These are phyloP conservation scores for Umbelopsis vinacea DNA, from an alignment of 192 early-diverging fungal genomes.

Conservation along the genomic window DNA sequence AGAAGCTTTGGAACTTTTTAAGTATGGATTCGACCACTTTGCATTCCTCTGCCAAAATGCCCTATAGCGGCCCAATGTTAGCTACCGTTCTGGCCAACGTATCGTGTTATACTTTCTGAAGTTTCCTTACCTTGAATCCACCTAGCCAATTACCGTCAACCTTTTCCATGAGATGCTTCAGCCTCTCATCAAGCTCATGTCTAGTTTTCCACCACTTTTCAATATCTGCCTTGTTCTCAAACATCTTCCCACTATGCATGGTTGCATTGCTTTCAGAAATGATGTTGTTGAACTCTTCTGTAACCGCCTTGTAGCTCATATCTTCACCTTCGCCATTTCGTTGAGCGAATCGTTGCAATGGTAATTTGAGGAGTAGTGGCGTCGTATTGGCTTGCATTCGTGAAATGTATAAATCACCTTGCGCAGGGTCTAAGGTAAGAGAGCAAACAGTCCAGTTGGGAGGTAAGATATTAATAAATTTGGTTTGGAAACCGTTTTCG, in stretches of 20 bases:
- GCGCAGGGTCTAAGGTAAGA: constrained; percentile 70
- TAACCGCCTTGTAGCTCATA: constrained; percentile 52
- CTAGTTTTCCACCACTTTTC: constrained; percentile 83
- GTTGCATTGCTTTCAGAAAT: constrained; percentile 73
- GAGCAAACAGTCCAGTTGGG: constrained; percentile 77
- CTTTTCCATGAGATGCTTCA: constrained; percentile 62
- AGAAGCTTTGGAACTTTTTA: constrained; percentile 48
- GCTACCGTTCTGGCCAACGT: too few species aligned
- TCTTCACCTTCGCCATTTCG: constrained; percentile 43
- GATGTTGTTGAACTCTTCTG: constrained; percentile 70
- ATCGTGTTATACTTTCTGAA: too few species aligned
- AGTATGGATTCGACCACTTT: constrained; percentile 25
- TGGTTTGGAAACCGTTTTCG: constrained; percentile 47
- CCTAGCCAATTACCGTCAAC: constrained; percentile 89
- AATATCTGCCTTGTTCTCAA: constrained; percentile 65
- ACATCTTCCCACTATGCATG: constrained; percentile 54
- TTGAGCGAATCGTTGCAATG: constrained; percentile 60
- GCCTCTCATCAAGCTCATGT: constrained; percentile 66
- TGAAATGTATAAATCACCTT: constrained; percentile 73
- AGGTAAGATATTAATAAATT: constrained; percentile 66
- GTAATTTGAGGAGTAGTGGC: constrained; percentile 74
- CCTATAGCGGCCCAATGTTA: constrained; percentile 16
- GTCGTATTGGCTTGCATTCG: constrained; percentile 50
- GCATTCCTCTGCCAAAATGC: constrained; percentile 39
- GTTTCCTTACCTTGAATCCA: constrained; percentile 70